Base-by-base conservation (phyloP, 164 flowering plant species). In the Tetrastigma voinierianum region DNA sequence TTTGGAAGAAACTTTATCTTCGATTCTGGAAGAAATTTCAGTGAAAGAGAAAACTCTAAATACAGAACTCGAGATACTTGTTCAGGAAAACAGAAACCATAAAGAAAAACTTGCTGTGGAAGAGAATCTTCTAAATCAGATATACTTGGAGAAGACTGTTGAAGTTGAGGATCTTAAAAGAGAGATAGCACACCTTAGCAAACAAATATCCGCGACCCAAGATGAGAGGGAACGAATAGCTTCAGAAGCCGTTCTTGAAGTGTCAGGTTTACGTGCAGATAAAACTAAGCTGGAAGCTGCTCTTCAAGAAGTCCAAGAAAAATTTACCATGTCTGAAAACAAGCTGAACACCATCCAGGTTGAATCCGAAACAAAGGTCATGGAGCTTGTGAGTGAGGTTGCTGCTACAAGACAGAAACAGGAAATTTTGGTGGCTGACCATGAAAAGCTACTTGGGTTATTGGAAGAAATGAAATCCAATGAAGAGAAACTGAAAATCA, bases 111-210 rank as follows among this genome's bases (percentile, higher is more conserved):
- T 84, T 61, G 52, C 63, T 64, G 44, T 47, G 55, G 82, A 70
- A 60, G 83, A 82, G 61, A 86, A 72, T 65, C 68, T 82, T 62
- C 54, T 83, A 45, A 72, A 79, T 70, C 81, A 81, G 69, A 76
- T 44, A 71, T 71, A 80, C 59, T 58, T 80, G 61, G 87, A 83
- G 74, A 86, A 84, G 74, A 61, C 67, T 21, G 70, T 67, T 46
- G 90, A 87, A 81, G 77, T 77, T 68, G 83, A 86, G 76, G 75
- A 65, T 67, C 82, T 87, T 54, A 85, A 86, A 66, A 78, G 79
- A 65, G 88, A 86, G 77, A 79, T 83, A 18, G 77, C 70, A 52
- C 72, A 72, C 43, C 87, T 87, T 48, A 81, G 62, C 2, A 80
- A 80, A 57, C 83, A 81, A 73, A 75, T 82, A 62, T 75, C 80